These are phyloP conservation scores for Orbilia blumenaviensis DNA, from an alignment of 2,329 filamentous ascomycete species.

Conservation along the genomic window DNA sequence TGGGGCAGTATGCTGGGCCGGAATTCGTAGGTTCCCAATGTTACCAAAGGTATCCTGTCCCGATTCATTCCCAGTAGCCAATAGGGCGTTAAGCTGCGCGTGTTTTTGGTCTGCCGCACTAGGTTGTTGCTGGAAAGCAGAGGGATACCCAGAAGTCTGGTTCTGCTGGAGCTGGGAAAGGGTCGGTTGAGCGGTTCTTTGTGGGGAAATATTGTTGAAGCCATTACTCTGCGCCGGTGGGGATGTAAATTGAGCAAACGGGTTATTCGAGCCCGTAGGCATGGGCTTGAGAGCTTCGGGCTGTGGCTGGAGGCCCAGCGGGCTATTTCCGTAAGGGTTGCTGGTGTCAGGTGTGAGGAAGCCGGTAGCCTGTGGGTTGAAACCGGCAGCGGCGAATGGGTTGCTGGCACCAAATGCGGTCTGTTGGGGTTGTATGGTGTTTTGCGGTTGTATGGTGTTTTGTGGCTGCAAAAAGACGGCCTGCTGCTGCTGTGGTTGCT, in stretches of 20 bases:
- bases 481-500: slow-evolving; percentile 59
- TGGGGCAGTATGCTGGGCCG: slow-evolving; percentile 93
- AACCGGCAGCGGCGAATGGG: slow-evolving; percentile 49
- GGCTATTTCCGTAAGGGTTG: slow-evolving; percentile 85
- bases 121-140: slow-evolving; percentile 45
- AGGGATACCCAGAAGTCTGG: slow-evolving; percentile 50
- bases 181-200: slow-evolving; percentile 71
- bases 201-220: slow-evolving; percentile 66
- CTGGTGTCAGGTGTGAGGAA: slow-evolving; percentile 81
- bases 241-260: slow-evolving; percentile 71
- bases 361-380: slow-evolving; percentile 65
- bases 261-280: slow-evolving; percentile 96
- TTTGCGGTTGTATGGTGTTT: slow-evolving; percentile 45
- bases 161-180: slow-evolving; percentile 65
- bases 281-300: slow-evolving; percentile 73
- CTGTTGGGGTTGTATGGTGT: slow-evolving; percentile 60
- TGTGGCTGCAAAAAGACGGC: slow-evolving; percentile 49
- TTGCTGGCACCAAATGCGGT: slow-evolving; percentile 69
- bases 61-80: slow-evolving; percentile 76
- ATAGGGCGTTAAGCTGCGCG: slow-evolving; percentile 82
- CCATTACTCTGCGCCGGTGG: slow-evolving; percentile 69
- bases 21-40: slow-evolving; percentile 93
- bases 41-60: slow-evolving; percentile 98
- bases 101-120: slow-evolving; percentile 62
- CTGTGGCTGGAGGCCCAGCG: slow-evolving; percentile 67